Evolutionary conservation across 2,329 filamentous ascomycete genomes (phyloP), one percentile per base, ranked within the genome.

Genomic region (Ascochyta fabae): DNA sequence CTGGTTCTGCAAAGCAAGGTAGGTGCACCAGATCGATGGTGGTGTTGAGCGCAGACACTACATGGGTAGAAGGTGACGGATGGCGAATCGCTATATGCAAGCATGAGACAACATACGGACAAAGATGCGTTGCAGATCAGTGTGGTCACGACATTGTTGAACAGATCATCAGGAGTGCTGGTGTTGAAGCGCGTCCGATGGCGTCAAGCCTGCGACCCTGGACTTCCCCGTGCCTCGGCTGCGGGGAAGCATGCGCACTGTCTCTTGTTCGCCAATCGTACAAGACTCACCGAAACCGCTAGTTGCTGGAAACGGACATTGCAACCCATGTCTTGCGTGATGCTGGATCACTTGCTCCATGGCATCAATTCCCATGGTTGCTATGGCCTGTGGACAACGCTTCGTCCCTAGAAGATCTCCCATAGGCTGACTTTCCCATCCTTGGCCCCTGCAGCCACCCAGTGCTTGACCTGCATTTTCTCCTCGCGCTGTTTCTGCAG

Each of bases 361-460:
- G 15, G 6, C n/a, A 8, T 3, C n/a, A 3, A 8, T 16, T 35
- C 7, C 15, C 15, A 16, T 16, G 15, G n/a, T 6, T 19, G 33
- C 33, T 16, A n/a, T 16, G 19, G 6, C 15, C 15, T 6, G 7
- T 16, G n/a, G 33, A 8, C n/a, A 3, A 16, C 16, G 15, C n/a
- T 15, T 35, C n/a, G 15, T 27, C 39, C 9, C 23, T 60, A 82
- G 54, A 95, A 99, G 55, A 98, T 87, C 78, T 97, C 91, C 95
- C 95, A 99, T 64, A 99, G 79, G 71, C 92, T 96, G 60, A 98
- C 86, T 74, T 96, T 96, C 16, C 94, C 95, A 78, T 98, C 95
- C 74, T 98, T 99, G 51, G 91, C 90, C 1, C 95, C 95, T 1
- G 87, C 91, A 16, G 89, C 95, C 47, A 98, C 75, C 93, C 94